phyloP scores from a whole-genome alignment of 257 asterid genomes.

The Plantago elongata region DNA sequence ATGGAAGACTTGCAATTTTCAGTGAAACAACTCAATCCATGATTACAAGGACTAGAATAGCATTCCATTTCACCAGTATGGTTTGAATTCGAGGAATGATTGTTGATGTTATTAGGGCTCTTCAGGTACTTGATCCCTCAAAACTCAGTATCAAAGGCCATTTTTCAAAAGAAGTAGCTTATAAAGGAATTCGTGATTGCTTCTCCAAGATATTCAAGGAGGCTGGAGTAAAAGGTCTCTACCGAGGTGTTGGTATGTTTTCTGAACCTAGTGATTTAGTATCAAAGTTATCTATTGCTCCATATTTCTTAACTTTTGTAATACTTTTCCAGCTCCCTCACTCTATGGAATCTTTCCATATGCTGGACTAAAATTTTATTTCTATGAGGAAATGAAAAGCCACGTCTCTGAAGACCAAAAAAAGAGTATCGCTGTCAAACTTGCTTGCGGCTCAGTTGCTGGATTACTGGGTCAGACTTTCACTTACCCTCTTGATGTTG shows the following conservation, averaged over 20 bases:
- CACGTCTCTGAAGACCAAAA: conserved; percentile 64
- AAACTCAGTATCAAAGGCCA: conserved; percentile 36
- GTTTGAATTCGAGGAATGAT: conserved; percentile 9
- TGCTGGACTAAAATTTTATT: conserved; percentile 87
- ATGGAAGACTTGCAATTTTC: not conserved
- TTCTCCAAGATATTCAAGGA: conserved; percentile 77
- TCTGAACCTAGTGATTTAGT: conserved; percentile 5
- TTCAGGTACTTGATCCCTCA: conserved; percentile 64
- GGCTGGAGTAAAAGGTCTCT: conserved; percentile 76
- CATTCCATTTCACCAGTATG: conserved; percentile 12
- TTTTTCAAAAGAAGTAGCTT: conserved; percentile 40
- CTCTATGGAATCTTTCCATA: conserved; percentile 91
- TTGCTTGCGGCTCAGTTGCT: conserved; percentile 88
- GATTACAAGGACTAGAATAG: not conserved
- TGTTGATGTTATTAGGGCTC: conserved; percentile 25
- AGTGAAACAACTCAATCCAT: not conserved
- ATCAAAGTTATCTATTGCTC: not conserved
- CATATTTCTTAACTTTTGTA: conserved; percentile 5
- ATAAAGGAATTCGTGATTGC: conserved; percentile 77
- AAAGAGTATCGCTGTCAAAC: conserved; percentile 70
- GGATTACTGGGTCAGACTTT: conserved; percentile 93
- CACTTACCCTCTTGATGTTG: conserved; percentile 95
- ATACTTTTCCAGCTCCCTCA: conserved; percentile 65
- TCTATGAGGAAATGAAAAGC: conserved; percentile 90
- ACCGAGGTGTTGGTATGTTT: conserved; percentile 83